Base-by-base conservation (phyloP, 23 red algal genomes). In the Gracilaria gracilis region DNA sequence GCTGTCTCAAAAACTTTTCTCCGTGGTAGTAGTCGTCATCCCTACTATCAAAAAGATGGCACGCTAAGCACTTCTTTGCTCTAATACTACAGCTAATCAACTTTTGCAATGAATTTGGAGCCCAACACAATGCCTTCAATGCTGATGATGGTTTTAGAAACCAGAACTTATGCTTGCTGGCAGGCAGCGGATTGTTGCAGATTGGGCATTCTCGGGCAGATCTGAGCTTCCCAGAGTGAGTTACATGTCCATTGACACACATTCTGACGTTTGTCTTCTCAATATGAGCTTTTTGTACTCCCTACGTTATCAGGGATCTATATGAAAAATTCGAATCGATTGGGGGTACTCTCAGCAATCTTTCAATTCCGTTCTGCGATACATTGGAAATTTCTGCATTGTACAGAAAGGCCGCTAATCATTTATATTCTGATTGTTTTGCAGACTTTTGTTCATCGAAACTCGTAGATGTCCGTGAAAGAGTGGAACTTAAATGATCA, bases 1-100 rank as follows among this genome's bases (percentile, higher is more conserved):
- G 67, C 13, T 29, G 2, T 29, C 24, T 62, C 0, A 62, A 2
- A 14, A 73, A 73, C 76, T 12, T 1, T 33, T 38, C 35, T 23
- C 76, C 42, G 20, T 80, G 49, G 44, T 80, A 80, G 31, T 80
- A 80, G 31, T 80, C 76, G 25, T 80, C 8, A 0, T 73, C 67
- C 16, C 9, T n/a, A 21, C 5, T 24, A 33, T 73, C 67, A 42
- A n/a, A n/a, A 73, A 9, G 23, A 40, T 44, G 9, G 4, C 5
- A 11, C 11, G 35, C 33, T 23, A 73, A 40, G 20, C 36, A 73
- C 5, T 42, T 2, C 67, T 73, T 73, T 40, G 67, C 67, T 44
- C 67, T 73, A 9, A 42, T 20, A 42, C 33, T 44, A 1, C 38
- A 35, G 7, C 21, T 24, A 35, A 44, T 73, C 20, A 73, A 4